Evolutionary conservation across 148 eudicot species (phyloP), one percentile per base, ranked within the genome.

Genomic region (Oxyria digyna): DNA sequence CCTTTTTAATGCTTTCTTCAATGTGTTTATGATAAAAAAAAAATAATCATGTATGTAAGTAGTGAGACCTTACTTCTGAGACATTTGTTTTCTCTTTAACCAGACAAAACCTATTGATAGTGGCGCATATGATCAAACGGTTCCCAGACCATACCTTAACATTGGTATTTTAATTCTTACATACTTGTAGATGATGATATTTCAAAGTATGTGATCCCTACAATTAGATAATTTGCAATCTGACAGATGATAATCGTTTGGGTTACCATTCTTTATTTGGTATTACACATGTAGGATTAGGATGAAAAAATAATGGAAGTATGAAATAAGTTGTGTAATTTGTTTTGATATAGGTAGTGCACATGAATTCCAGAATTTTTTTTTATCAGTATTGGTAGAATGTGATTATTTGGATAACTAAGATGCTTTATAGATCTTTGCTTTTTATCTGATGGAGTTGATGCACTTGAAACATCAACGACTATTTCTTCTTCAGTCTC

Each of bases 81-180:
- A 67, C 29, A 31, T 24, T 32, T 72, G 5, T 41, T 74, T 62
- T 66, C 49, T 23, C 49, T 5, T 23, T 52, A 78, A 82, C 77
- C 85, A 82, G 77, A 49, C 90, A 74, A 89, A 85, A 80, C 81
- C 90, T 67, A 89, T 90, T 68, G 98, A 93, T 79, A 87, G 87
- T 64, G 90, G 83, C 70, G 88, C 92, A 62, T 89, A 80, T 78
- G 98, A 93, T 78, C 97, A 90, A 74, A 76, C 91, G 57, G 81
- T 73, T 75, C 77, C 89, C 50, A 88, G 76, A 74, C 72, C 85
- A 35, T 70, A 82, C 74, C 31, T 79, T 41, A 75, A 73, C 8
- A 82, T 75, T 74, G 88, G 98, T 93, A 80, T 49, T 37, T 7
- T 15, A 14, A 64, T 42, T 21, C 41, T 13, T 21, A 17, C 6